phyloP scores from a whole-genome alignment of 345 rosid genomes.

The Euphorbia lathyris region DNA sequence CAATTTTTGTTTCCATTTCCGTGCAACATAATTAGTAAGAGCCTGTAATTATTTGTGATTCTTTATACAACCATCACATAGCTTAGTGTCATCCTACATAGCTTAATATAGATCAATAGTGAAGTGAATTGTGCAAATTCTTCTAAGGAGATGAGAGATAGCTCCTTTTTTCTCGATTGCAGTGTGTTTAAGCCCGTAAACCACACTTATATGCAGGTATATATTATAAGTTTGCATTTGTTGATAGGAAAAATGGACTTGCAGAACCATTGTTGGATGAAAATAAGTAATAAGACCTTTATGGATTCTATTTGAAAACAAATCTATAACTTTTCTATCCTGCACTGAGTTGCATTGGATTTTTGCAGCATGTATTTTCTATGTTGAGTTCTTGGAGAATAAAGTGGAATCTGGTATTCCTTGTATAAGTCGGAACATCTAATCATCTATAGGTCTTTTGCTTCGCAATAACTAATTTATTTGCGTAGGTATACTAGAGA shows the following conservation, averaged over 20 bases:
- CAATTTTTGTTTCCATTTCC: too few species aligned
- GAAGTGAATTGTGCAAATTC: too few species aligned
- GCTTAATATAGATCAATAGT: too few species aligned
- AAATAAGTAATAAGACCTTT: not conserved
- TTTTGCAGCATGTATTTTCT: not conserved
- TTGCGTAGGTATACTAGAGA: too few species aligned
- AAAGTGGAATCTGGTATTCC: not conserved
- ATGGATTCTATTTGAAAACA: not conserved
- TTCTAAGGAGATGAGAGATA: not conserved
- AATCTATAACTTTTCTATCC: not conserved
- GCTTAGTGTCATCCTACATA: not conserved
- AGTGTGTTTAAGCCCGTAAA: not conserved
- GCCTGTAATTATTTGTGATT: not conserved
- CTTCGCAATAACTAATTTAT: too few species aligned
- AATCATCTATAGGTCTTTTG: not conserved
- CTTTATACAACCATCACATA: not conserved
- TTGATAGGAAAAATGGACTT: not conserved
- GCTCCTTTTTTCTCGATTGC: not conserved
- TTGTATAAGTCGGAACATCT: not conserved
- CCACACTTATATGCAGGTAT: not conserved
- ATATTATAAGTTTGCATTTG: not conserved
- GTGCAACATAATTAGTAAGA: not conserved
- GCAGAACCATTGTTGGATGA: too few species aligned
- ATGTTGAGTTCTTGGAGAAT: not conserved
- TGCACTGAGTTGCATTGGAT: not conserved